Conservation (phyloP, 1,284 basidiomycete genomes). For the Pseudozyma hubeiensis region DNA sequence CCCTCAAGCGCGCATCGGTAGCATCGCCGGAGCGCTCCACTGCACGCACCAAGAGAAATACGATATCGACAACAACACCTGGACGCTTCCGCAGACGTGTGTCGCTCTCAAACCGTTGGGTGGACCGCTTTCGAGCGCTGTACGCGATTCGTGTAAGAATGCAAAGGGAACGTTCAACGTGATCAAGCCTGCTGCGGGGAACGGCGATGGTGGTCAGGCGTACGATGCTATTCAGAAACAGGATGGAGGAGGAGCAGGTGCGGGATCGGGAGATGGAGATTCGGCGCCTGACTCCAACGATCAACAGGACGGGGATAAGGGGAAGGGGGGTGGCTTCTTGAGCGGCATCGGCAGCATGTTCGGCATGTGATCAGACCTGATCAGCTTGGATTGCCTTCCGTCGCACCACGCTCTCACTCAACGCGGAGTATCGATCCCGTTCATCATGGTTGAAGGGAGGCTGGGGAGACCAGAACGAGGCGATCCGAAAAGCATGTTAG, state of each 20-base stretch:
- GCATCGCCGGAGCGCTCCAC: slow-evolving; percentile 30
- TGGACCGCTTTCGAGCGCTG: slow-evolving; percentile 13
- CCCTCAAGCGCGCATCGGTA: slow-evolving; percentile 24
- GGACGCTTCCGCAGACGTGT: slow-evolving; percentile 39
- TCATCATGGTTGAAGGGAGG: no score
- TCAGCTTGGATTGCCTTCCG: background rate
- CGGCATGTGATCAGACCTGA: background rate
- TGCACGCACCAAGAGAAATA: slow-evolving; percentile 38
- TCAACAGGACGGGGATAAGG: slow-evolving; percentile 3
- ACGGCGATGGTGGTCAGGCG: slow-evolving; percentile 24
- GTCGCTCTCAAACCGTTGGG: slow-evolving; percentile 37
- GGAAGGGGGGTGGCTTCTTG: slow-evolving; percentile 13
- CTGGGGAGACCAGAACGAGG: no score
- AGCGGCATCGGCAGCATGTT: slow-evolving; percentile 11
- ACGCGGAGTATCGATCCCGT: no score
- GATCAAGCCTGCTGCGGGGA: slow-evolving; percentile 26
- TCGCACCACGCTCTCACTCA: no score
- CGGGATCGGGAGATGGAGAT: background rate
- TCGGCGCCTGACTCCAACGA: slow-evolving; percentile 4
- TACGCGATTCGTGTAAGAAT: slow-evolving; percentile 25
- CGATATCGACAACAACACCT: slow-evolving; percentile 45
- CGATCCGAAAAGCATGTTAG: no score
- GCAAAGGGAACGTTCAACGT: slow-evolving; percentile 35
- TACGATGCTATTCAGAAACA: slow-evolving; percentile 12
- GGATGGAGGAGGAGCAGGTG: background rate